A percentile compares a stretch with the other conserved stretches of the same genome.
phyloP scores from a whole-genome alignment of 2,329 filamentous ascomycete species.

The Onygenales sp. region DNA sequence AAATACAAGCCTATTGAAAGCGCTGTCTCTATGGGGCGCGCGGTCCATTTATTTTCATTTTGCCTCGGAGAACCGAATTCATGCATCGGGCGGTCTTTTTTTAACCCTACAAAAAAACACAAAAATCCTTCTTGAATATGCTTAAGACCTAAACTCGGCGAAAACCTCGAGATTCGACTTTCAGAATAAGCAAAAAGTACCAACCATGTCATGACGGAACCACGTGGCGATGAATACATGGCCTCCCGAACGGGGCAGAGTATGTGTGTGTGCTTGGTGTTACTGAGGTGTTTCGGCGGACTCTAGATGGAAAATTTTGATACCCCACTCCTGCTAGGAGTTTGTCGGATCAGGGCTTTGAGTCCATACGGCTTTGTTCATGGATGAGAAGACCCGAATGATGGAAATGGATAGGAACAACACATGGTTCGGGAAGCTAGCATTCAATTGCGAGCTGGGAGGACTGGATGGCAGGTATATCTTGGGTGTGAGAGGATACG shows the following conservation, averaged over 20 bases:
- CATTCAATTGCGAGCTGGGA: neutral
- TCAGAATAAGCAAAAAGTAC: constrained; percentile 13
- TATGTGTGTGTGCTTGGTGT: constrained; percentile 25
- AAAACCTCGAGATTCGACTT: constrained; percentile 17
- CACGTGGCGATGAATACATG: constrained; percentile 20
- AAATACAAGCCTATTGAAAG: constrained; percentile 29
- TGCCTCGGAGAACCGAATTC: constrained; percentile 19
- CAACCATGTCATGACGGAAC: constrained; percentile 17
- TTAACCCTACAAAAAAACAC: constrained; percentile 17
- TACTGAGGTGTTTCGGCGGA: constrained; percentile 30
- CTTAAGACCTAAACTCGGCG: constrained; percentile 19
- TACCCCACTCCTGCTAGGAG: constrained; percentile 31
- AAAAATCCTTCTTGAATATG: constrained; percentile 16
- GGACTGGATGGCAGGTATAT: neutral
- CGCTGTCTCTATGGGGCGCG: constrained; percentile 23
- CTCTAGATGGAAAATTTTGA: constrained; percentile 31
- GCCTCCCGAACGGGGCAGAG: constrained; percentile 20
- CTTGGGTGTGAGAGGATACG: neutral
- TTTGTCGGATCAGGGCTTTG: constrained; percentile 25
- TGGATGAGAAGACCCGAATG: neutral
- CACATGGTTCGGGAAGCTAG: neutral
- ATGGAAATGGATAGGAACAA: neutral
- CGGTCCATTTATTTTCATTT: constrained; percentile 8
- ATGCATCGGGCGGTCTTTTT: constrained; percentile 22
- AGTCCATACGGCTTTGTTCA: neutral